Base-by-base conservation (phyloP, 2,329 filamentous ascomycete species). In the Diaporthe helianthi region DNA sequence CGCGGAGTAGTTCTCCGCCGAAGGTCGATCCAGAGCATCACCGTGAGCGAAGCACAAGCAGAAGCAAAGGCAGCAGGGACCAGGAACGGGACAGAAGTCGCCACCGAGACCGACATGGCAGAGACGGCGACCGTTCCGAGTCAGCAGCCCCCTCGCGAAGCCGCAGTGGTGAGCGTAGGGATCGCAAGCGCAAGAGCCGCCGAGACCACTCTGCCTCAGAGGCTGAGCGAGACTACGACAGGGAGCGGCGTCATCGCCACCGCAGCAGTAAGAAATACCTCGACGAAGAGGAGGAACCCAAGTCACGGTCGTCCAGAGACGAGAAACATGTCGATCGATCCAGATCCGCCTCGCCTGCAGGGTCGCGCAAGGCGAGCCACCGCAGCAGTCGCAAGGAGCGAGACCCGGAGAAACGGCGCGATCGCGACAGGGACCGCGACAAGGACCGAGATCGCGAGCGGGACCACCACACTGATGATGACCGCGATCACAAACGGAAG, bases 1-100 rank as follows among this genome's bases (percentile, higher is more conserved):
- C 85, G 41, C 80, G 82, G 76, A 86, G 84, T 82, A 85, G 79
- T 79, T 85, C 85, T 74, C 77, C 75, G 60, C 69, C 67, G 24
- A 78, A 61, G 55, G 70, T 69, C 58, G 72, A 71, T 26, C 68
- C 71, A 29, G 74, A 76, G 24, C 72, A 70, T 29, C 74, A 77
- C 9, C 71, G 74, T 9, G 76, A 76, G 22, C 72, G 71, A 17
- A 72, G 68, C 54, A 72, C 72, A 31, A 76, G 79, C 19, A 70
- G 76, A 31, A 68, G 68, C 47, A 60, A 33, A 44, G 49, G 41
- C 60, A 67, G 66, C 13, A 70, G 67, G 8, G 71, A 76, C 6
- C 55, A 65, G 31, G 61, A 69, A 24, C 66, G 47, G 3, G 68
- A 60, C 44, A 68, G 58, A 26, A 52, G 60, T 24, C 68, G 70